Evolutionary conservation across 1,139 yeast species (phyloP).

Genomic region (Hyphopichia fennica): DNA sequence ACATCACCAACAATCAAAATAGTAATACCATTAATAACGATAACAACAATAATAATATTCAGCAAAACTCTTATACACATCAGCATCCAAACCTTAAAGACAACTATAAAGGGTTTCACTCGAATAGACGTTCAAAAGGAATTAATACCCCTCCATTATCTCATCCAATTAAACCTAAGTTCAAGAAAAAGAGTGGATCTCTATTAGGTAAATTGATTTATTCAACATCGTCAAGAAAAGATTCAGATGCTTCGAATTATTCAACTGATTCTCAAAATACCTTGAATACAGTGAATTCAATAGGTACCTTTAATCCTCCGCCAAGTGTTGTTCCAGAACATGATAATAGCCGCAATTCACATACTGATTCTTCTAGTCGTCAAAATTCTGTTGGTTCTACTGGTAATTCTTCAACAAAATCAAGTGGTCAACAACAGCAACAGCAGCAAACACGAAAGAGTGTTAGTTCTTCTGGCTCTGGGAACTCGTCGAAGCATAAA

Average conservation of each 20-base stretch:
- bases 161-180: conserved; percentile 52
- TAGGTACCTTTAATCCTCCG: conserved; percentile 9
- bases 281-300: neutral
- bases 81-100: conserved; percentile 16
- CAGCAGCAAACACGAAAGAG: conserved; percentile 16
- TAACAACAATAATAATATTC: neutral
- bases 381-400: conserved; percentile 5
- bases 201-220: conserved; percentile 51
- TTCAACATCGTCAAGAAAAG: conserved; percentile 33
- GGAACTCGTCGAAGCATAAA: conserved; percentile 28
- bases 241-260: conserved; percentile 23
- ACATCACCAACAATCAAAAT: neutral
- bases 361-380: conserved; percentile 3
- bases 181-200: conserved; percentile 43
- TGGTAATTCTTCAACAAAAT: neutral
- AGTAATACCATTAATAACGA: neutral
- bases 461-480: conserved; percentile 17
- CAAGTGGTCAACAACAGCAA: too few species aligned
- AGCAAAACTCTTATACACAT: neutral
- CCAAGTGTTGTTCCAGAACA: neutral
- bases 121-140: conserved; percentile 30
- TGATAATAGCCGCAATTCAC: neutral
- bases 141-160: conserved; percentile 47
- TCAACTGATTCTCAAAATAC: conserved; percentile 5
- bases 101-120: conserved; percentile 52